Evolutionary conservation across 352 stramenopile genomes (phyloP), one percentile per base, ranked within the genome.

Genomic region (Phytophthora constricta): DNA sequence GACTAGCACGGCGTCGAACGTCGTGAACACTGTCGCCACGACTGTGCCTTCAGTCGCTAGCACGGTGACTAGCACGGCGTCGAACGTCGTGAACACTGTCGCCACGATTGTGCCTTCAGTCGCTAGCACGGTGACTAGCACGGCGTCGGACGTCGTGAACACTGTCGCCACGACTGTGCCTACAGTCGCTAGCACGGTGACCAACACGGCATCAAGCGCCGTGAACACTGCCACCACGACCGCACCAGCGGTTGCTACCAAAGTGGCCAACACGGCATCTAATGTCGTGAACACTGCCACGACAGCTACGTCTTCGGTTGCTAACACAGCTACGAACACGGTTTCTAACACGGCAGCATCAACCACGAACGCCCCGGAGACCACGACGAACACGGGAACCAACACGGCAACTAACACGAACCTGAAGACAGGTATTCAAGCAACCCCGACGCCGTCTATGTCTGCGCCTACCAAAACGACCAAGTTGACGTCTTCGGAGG

Each of bases 381-480:
- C n/a, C n/a, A n/a, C n/a, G n/a, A n/a, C n/a, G n/a, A n/a, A n/a
- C n/a, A n/a, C n/a, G n/a, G n/a, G n/a, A n/a, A n/a, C n/a, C n/a
- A n/a, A n/a, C n/a, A 8, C 42, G 19, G 5, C 42, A 42, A 50
- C 34, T 9, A 70, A 41, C 17, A 62, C 59, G n/a, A 54, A 60
- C 31, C 27, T 61, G 37, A 68, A 69, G 46, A 33, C 20, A 1
- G 51, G 65, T 27, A 13, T 62, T 48, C 26, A 56, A n/a, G n/a
- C n/a, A n/a, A n/a, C n/a, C n/a, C n/a, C n/a, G 7, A 56, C 28
- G 14, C 33, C 50, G 25, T 48, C 48, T 47, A 13, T 33, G 37
- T 55, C 48, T 41, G 57, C 51, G 47, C 41, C 48, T 5, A 53
- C 60, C 10, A 31, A 26, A 13, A 73, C 64, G 63, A 53, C 56